Percentiles rank a stretch among this genome's conserved stretches.
Evolutionary conservation across 495 filamentous ascomycete species (phyloP).

Genomic region (Staphylotrichum tortipilum): DNA sequence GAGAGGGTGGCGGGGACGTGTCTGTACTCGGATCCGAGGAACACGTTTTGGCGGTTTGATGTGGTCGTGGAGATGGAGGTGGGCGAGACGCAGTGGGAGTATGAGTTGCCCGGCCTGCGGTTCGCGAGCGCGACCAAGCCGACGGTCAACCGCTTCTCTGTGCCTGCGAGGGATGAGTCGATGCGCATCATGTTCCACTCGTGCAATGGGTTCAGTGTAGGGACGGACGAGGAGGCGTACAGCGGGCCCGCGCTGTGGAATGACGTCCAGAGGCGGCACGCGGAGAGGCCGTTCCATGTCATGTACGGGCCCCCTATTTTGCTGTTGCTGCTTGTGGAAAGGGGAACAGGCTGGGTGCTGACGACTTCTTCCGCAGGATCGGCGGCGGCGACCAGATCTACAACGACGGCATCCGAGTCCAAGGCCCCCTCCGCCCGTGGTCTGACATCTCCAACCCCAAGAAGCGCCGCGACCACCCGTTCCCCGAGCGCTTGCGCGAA

Average conservation of each 20-base stretch:
- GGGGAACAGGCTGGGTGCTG: background rate
- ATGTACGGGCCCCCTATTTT: constrained; percentile 38
- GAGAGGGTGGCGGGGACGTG: constrained; percentile 39
- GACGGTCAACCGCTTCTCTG: constrained; percentile 52
- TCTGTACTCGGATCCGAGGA: constrained; percentile 69
- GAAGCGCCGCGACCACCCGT: constrained; percentile 69
- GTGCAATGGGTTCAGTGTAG: constrained; percentile 93
- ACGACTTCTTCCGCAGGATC: constrained; percentile 37
- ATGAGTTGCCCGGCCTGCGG: constrained; percentile 43
- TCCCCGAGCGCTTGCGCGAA: constrained; percentile 60
- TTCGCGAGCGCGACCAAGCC: constrained; percentile 38
- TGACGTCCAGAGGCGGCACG: constrained; percentile 65
- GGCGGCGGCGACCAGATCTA: constrained; percentile 96
- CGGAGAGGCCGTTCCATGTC: constrained; percentile 76
- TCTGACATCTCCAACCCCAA: constrained; percentile 72
- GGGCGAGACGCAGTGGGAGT: constrained; percentile 52
- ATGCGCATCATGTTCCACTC: constrained; percentile 97
- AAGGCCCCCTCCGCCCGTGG: constrained; percentile 72
- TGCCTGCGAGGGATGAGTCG: constrained; percentile 69
- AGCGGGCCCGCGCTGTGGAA: constrained; percentile 82
- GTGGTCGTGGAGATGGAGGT: constrained; percentile 49
- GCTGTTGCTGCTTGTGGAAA: background rate
- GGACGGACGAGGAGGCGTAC: constrained; percentile 79
- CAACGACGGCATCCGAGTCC: constrained; percentile 79
- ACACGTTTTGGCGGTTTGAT: constrained; percentile 76